These are phyloP conservation scores for Leishmania aethiopica DNA, from an alignment of 208 protist species.

Conservation along the genomic window DNA sequence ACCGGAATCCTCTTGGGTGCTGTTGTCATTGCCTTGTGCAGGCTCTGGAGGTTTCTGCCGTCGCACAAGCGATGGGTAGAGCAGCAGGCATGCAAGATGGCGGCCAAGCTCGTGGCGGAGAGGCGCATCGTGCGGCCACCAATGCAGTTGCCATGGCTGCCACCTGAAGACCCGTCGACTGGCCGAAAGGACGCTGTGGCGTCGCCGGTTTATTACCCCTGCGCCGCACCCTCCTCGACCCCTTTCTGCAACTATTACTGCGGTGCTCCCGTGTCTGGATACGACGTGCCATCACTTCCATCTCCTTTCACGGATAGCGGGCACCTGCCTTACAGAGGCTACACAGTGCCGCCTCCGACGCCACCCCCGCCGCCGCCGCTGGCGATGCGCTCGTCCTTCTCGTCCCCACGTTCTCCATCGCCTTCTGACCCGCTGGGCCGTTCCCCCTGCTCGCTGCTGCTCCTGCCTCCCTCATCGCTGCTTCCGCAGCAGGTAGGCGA, in stretches of 20 bases:
- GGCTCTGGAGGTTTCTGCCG: constrained; percentile 60
- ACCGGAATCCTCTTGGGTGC: constrained; percentile 34
- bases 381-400: neutral
- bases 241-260: neutral
- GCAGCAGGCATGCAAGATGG: constrained; percentile 15
- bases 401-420: neutral
- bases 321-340: constrained; percentile 1
- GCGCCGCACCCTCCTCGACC: neutral
- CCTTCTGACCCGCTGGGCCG: neutral
- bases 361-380: neutral
- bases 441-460: neutral
- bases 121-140: constrained; percentile 2
- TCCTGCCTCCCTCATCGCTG: neutral
- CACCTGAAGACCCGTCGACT: neutral
- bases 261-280: neutral
- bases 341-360: neutral
- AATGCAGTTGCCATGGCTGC: neutral
- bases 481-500: neutral
- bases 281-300: neutral
- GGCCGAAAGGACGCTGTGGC: neutral
- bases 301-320: neutral
- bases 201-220: neutral
- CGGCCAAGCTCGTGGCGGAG: constrained; percentile 9
- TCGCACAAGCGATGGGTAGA: constrained; percentile 34
- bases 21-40: constrained; percentile 32